Percentiles rank a stretch among this genome's conserved stretches.
These are phyloP conservation scores for Cucumis variabilis DNA, from an alignment of 331 rosid genomes.

Conservation along the genomic window DNA sequence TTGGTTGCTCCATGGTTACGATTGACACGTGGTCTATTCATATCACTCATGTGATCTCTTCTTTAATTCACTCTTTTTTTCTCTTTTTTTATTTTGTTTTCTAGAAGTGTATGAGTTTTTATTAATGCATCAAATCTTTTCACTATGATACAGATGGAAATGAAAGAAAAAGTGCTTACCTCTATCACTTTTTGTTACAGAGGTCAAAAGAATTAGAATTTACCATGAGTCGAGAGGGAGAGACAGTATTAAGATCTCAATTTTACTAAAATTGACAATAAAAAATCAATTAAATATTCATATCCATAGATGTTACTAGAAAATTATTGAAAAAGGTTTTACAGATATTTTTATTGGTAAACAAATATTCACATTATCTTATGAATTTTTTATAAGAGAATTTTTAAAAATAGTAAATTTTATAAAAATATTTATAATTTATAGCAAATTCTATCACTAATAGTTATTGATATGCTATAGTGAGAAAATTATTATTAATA, in stretches of 20 bases:
- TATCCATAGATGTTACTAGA: too few species aligned
- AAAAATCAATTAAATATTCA: too few species aligned
- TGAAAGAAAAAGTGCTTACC: not conserved
- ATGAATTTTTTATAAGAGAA: too few species aligned
- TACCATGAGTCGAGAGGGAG: not conserved
- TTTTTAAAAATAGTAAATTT: too few species aligned
- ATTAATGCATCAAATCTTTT: not conserved
- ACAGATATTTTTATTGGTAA: too few species aligned
- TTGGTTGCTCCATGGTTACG: not conserved
- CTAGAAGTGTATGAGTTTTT: not conserved
- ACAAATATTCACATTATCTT: too few species aligned
- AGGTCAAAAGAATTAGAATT: not conserved
- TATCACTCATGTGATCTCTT: not conserved
- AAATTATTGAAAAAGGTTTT: too few species aligned
- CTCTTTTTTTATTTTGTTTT: not conserved
- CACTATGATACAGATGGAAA: not conserved
- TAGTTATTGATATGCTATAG: too few species aligned
- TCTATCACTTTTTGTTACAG: too few species aligned
- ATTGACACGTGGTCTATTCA: not conserved
- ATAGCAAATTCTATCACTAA: too few species aligned
- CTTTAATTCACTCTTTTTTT: not conserved
- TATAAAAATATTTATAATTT: too few species aligned
- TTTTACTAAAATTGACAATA: not conserved
- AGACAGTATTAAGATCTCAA: not conserved
- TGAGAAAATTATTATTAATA: too few species aligned